These are phyloP conservation scores for Salix udensis DNA, from an alignment of 345 rosid species.

Conservation along the genomic window DNA sequence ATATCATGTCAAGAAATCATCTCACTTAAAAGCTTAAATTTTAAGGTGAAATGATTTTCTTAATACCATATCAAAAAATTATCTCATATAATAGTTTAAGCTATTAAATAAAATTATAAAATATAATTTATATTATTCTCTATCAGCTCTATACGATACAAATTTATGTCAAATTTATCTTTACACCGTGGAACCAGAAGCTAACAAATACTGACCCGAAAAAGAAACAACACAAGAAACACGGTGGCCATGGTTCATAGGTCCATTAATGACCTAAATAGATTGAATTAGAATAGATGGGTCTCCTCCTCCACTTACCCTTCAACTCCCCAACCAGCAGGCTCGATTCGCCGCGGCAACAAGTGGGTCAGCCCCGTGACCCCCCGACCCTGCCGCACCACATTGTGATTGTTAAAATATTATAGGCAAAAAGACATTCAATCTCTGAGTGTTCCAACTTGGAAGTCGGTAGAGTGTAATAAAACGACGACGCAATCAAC, in stretches of 20 bases:
- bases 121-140: too few relatives aligned
- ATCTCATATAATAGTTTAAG: too few relatives aligned
- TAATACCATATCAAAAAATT: too few relatives aligned
- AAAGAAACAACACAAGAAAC: not conserved
- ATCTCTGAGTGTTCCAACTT: not conserved
- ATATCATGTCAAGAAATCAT: too few relatives aligned
- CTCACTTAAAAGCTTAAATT: too few relatives aligned
- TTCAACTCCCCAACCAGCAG: not conserved
- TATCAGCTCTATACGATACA: rapidly evolving
- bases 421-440: not conserved
- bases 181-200: not conserved
- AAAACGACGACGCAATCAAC: not conserved
- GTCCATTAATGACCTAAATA: not conserved
- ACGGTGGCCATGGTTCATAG: not conserved
- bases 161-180: not conserved
- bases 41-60: too few relatives aligned
- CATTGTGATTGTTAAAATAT: not conserved
- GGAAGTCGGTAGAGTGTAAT: not conserved
- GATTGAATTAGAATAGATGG: too few relatives aligned
- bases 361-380: not conserved
- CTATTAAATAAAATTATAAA: rapidly evolving
- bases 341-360: not conserved
- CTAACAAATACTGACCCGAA: not conserved
- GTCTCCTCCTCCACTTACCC: not conserved
- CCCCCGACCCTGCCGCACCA: not conserved